Evolutionary conservation across 176 grass and related monocot species (phyloP).

Genomic region (Zizania latifolia): DNA sequence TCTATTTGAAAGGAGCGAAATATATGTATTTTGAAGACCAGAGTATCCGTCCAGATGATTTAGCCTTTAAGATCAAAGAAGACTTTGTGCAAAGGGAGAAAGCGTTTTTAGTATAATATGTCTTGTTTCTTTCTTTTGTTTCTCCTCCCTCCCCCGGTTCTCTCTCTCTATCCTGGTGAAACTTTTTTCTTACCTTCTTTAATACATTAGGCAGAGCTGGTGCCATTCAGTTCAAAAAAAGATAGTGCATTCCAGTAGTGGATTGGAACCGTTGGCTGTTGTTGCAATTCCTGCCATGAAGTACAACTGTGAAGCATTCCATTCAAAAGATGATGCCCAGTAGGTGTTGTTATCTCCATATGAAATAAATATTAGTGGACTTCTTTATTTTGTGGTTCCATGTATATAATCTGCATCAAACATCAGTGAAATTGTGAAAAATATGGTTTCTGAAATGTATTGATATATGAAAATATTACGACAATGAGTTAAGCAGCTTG

Average conservation of each 20-base stretch:
- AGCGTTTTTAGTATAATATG: too few species aligned
- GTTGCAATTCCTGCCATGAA: constrained; percentile 63
- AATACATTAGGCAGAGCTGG: too few species aligned
- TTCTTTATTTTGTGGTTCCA: neutral
- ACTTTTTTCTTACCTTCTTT: too few species aligned
- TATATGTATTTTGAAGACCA: too few species aligned
- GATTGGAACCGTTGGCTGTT: constrained; percentile 66
- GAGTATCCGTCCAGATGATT: too few species aligned
- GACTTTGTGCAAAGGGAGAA: too few species aligned
- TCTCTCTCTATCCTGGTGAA: too few species aligned
- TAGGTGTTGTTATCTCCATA: constrained; percentile 38
- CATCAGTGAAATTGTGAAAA: neutral
- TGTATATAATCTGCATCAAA: neutral
- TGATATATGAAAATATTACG: neutral
- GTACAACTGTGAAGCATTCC: constrained; percentile 45
- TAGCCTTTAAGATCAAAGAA: too few species aligned
- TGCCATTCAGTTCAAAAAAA: too few species aligned
- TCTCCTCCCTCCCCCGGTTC: too few species aligned
- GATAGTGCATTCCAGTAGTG: constrained; percentile 37
- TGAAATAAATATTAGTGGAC: neutral
- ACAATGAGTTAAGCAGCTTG: neutral
- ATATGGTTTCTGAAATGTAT: neutral
- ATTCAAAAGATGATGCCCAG: constrained; percentile 60
- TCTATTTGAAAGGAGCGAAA: too few species aligned
- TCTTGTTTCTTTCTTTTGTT: too few species aligned